Evolutionary conservation across 192 early-diverging fungal species (phyloP).

Genomic region (Coemansia sp.): DNA sequence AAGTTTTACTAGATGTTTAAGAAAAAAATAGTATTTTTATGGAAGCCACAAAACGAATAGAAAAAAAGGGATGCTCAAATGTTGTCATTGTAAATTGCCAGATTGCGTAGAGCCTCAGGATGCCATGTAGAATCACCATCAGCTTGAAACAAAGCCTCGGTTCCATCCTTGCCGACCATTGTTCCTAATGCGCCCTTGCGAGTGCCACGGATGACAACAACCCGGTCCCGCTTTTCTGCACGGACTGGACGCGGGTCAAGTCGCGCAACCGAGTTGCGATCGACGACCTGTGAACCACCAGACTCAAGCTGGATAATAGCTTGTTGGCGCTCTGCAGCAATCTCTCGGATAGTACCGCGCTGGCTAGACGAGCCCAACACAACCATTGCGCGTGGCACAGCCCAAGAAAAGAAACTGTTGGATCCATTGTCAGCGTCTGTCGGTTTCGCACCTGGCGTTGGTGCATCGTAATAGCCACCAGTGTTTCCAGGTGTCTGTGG

Average conservation of each 20-base stretch:
- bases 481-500: constrained; percentile 44
- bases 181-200: constrained; percentile 61
- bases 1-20: constrained; percentile 56
- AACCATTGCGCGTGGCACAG: constrained; percentile 40
- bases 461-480: constrained; percentile 22
- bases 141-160: constrained; percentile 73
- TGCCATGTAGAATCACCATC: constrained; percentile 50
- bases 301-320: constrained; percentile 53
- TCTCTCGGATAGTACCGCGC: constrained; percentile 55
- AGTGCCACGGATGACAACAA: constrained; percentile 65
- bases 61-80: constrained; percentile 1
- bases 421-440: constrained; percentile 43
- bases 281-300: constrained; percentile 49
- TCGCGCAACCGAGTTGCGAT: constrained; percentile 29
- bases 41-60: not conserved
- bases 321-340: constrained; percentile 53
- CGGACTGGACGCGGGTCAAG: constrained; percentile 54
- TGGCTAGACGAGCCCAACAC: constrained; percentile 42
- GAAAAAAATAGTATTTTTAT: constrained; percentile 4
- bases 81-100: constrained; percentile 35
- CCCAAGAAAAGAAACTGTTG: constrained; percentile 56
- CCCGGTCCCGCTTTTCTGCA: constrained; percentile 70
- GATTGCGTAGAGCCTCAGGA: constrained; percentile 42
- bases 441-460: constrained; percentile 52
- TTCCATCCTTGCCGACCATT: constrained; percentile 70